Conservation (phyloP, 257 asterid species). For the Thymus quinquecostatus region DNA sequence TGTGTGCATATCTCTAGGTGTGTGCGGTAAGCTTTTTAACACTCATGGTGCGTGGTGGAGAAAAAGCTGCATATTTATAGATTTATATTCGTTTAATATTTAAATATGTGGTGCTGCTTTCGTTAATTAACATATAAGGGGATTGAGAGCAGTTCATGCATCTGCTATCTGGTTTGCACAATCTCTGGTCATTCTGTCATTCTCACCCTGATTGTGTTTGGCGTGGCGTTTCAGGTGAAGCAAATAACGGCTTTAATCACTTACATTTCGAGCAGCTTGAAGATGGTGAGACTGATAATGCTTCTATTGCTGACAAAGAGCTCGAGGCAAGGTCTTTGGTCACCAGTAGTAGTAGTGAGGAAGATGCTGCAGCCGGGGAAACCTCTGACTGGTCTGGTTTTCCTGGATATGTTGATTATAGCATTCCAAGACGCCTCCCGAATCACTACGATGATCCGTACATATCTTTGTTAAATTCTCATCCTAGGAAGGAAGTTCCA, state of each 20-base stretch:
- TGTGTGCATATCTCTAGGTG: not conserved
- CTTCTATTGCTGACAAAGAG: conserved; percentile 47
- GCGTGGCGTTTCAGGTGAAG: conserved; percentile 29
- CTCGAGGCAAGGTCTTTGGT: conserved; percentile 59
- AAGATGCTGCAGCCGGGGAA: conserved; percentile 50
- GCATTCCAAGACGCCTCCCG: conserved; percentile 46
- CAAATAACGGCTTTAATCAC: conserved; percentile 31
- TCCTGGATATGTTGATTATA: conserved; percentile 46
- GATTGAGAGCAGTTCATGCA: conserved; percentile 3
- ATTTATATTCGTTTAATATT: not conserved
- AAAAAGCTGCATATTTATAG: conserved; percentile 1
- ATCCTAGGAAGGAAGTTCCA: conserved; percentile 63
- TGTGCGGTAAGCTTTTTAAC: conserved; percentile 8
- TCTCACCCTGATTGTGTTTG: conserved; percentile 18
- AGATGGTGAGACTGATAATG: conserved; percentile 32
- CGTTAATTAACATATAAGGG: not conserved
- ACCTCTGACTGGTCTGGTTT: conserved; percentile 40
- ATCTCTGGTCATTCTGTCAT: not conserved
- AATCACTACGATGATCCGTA: conserved; percentile 48
- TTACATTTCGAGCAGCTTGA: conserved; percentile 35
- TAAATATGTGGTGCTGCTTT: not conserved
- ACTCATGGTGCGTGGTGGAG: not conserved
- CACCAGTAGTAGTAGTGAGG: conserved; percentile 66
- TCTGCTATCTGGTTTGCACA: conserved; percentile 11
- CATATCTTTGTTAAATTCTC: conserved; percentile 42